phyloP scores from a whole-genome alignment of 768 basidiomycete genomes.

The Trametopsis cervina region DNA sequence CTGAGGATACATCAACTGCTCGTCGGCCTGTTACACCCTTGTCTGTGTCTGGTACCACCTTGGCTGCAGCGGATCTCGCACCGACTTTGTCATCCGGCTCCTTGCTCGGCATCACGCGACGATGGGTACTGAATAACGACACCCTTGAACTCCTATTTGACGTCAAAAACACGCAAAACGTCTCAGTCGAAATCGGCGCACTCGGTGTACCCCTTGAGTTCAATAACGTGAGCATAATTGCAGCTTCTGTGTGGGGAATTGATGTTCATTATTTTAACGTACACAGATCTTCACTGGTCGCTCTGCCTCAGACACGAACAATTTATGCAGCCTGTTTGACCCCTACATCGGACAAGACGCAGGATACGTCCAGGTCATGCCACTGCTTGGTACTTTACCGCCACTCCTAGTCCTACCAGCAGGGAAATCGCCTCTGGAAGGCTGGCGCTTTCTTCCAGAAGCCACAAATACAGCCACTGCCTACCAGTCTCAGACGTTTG shows the following conservation, averaged over 20 bases:
- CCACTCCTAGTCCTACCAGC: constrained; percentile 44
- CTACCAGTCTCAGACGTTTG: constrained; percentile 56
- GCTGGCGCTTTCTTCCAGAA: constrained; percentile 51
- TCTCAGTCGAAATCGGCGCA: constrained; percentile 46
- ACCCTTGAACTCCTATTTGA: constrained; percentile 43
- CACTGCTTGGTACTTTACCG: constrained; percentile 46
- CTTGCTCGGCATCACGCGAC: constrained; percentile 42
- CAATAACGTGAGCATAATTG: constrained; percentile 48
- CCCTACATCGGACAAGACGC: constrained; percentile 54
- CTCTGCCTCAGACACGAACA: constrained; percentile 44
- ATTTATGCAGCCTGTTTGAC: constrained; percentile 46
- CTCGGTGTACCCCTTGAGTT: constrained; percentile 48
- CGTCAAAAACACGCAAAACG: constrained; percentile 39
- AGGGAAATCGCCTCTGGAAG: constrained; percentile 41
- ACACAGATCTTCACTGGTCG: constrained; percentile 44
- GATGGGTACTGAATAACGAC: constrained; percentile 38
- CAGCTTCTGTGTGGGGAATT: too few species aligned
- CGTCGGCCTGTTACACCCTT: constrained; percentile 34
- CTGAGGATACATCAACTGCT: constrained; percentile 36
- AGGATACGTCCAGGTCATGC: constrained; percentile 44
- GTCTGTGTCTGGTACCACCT: constrained; percentile 33
- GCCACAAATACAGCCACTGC: constrained; percentile 36
- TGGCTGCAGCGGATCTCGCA: constrained; percentile 42
- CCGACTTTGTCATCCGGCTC: constrained; percentile 40
- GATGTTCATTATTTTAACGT: background rate